These are phyloP conservation scores for Oropetium thomaeum DNA, from an alignment of 176 grass and related monocot genomes.

Conservation along the genomic window DNA sequence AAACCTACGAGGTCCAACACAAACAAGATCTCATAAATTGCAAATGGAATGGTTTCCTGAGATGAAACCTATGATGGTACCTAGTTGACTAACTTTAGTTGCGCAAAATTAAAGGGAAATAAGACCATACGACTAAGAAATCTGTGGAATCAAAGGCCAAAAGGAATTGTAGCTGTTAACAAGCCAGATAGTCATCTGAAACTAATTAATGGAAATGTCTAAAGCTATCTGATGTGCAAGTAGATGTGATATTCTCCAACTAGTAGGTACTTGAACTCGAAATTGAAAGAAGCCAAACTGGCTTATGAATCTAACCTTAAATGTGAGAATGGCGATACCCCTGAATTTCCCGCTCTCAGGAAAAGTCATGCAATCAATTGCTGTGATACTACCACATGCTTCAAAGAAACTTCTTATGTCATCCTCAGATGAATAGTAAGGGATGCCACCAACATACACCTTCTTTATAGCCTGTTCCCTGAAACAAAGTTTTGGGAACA, in stretches of 20 bases:
- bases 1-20: too few species aligned
- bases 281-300: slow-evolving; percentile 5
- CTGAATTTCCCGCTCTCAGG: slow-evolving; percentile 86
- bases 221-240: background rate
- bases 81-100: background rate
- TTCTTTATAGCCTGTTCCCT: slow-evolving; percentile 71
- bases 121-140: background rate
- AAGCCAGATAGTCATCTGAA: background rate
- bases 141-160: background rate
- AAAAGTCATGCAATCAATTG: slow-evolving; percentile 86
- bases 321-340: slow-evolving; percentile 91
- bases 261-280: background rate
- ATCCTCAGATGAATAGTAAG: slow-evolving; percentile 91
- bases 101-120: background rate
- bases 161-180: background rate
- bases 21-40: background rate
- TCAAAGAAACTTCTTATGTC: slow-evolving; percentile 96
- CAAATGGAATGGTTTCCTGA: background rate
- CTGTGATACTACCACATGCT: slow-evolving; percentile 67
- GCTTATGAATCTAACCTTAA: slow-evolving; percentile 62
- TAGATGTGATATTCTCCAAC: background rate
- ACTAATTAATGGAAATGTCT: background rate
- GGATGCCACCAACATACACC: slow-evolving; percentile 94
- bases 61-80: background rate
- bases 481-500: slow-evolving; percentile 28